phyloP scores from a whole-genome alignment of 441 rosid species.

The Breynia disticha region DNA sequence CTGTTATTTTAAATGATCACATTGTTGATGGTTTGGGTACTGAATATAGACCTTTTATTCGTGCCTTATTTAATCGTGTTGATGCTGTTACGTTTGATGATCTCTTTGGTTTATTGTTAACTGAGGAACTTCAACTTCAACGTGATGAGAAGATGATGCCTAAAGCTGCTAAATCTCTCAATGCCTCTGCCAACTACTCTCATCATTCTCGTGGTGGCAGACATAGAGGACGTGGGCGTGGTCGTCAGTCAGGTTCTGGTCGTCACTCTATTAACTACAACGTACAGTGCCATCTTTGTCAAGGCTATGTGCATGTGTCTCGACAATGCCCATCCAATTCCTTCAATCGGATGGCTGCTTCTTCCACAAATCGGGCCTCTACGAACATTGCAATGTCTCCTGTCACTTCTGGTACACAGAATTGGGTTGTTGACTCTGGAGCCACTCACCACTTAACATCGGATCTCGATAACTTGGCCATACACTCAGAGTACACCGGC shows the following conservation, averaged over 20 bases:
- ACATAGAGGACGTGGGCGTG: not conserved
- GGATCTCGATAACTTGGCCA: too few relatives aligned
- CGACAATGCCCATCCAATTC: not conserved
- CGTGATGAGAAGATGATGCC: not conserved
- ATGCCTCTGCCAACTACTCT: not conserved
- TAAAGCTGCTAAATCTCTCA: not conserved
- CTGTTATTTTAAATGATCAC: not conserved
- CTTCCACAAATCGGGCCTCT: too few relatives aligned
- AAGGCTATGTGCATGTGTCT: not conserved
- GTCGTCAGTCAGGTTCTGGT: not conserved
- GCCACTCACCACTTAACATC: not conserved
- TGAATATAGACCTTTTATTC: not conserved
- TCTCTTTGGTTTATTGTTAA: conserved; percentile 11
- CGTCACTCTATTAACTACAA: too few relatives aligned
- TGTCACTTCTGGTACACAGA: not conserved
- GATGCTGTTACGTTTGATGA: not conserved
- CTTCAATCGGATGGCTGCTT: not conserved
- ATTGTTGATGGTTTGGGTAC: not conserved
- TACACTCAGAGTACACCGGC: too few relatives aligned
- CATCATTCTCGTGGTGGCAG: not conserved
- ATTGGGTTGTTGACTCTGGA: not conserved
- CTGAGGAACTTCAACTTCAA: too few relatives aligned
- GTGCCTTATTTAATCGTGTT: not conserved
- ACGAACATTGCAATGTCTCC: not conserved
- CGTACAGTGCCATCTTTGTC: too few relatives aligned